Evolutionary conservation across 106 monocot species (phyloP).

Genomic region (Acorus calamus): DNA sequence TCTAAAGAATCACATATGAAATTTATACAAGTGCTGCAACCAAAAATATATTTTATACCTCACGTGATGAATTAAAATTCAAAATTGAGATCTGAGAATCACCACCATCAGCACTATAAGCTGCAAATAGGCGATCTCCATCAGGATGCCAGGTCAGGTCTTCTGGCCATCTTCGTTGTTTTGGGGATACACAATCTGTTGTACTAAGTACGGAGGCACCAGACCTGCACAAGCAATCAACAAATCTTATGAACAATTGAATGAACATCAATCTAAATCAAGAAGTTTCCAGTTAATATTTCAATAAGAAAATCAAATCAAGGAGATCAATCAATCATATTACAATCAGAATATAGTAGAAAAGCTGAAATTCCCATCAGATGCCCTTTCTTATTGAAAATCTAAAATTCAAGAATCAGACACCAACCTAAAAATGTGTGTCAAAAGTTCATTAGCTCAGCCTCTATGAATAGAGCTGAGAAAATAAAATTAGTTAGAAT

Average conservation of each 20-base stretch:
- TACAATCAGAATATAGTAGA: too few relatives aligned
- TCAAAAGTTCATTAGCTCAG: too few relatives aligned
- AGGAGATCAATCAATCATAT: too few relatives aligned
- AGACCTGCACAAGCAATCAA: slow-evolving; percentile 27
- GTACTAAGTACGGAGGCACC: slow-evolving; percentile 38
- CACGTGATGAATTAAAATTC: slow-evolving; percentile 36
- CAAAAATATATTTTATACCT: slow-evolving; percentile 28
- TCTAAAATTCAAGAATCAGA: too few relatives aligned
- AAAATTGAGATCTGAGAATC: slow-evolving; percentile 60
- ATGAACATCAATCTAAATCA: background rate
- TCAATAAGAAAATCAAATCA: too few relatives aligned
- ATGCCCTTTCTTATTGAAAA: too few relatives aligned
- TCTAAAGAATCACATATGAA: background rate
- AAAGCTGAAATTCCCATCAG: too few relatives aligned
- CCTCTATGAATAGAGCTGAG: too few relatives aligned
- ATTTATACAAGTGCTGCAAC: background rate
- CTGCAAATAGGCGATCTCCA: slow-evolving; percentile 57
- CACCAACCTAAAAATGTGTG: too few relatives aligned
- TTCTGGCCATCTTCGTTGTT: slow-evolving; percentile 90
- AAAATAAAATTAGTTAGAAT: too few relatives aligned
- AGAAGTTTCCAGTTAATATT: background rate
- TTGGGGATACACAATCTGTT: slow-evolving; percentile 57
- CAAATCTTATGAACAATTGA: background rate
- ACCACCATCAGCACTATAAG: slow-evolving; percentile 59
- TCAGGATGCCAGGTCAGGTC: slow-evolving; percentile 83